Conservation (phyloP, 2,329 filamentous ascomycete species). For the Penicillium sp. region DNA sequence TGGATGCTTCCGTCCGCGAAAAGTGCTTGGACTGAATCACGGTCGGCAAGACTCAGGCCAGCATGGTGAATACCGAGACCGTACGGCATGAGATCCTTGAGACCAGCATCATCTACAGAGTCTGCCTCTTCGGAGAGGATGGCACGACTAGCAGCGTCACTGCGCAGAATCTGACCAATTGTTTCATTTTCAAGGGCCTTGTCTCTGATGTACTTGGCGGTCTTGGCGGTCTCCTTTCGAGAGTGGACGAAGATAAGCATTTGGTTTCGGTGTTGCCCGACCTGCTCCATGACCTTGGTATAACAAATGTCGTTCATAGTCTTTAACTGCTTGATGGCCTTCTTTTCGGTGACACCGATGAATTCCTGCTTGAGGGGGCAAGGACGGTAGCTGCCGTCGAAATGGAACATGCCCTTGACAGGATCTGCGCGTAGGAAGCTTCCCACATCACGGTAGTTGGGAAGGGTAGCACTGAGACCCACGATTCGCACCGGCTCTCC, state of each 20-base stretch:
- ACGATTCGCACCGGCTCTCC: conserved; percentile 89
- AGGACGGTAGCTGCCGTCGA: conserved; percentile 88
- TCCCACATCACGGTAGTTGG: conserved; percentile 94
- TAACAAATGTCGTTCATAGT: conserved; percentile 99
- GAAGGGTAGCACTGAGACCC: conserved; percentile 89
- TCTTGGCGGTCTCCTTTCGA: conserved; percentile 96
- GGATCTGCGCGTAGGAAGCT: conserved; percentile 90
- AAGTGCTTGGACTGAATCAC: conserved; percentile 90
- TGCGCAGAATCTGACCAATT: conserved; percentile 90
- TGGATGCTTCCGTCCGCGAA: conserved; percentile 90
- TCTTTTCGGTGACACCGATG: conserved; percentile 94
- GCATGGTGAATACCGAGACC: conserved; percentile 98
- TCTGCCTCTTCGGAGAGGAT: conserved; percentile 82
- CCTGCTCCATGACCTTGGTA: conserved; percentile 94
- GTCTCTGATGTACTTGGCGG: conserved; percentile 90
- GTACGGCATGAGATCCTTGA: conserved; percentile 93
- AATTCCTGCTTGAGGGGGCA: conserved; percentile 96
- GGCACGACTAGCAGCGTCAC: conserved; percentile 86
- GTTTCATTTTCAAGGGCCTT: conserved; percentile 97
- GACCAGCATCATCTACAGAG: conserved; percentile 75
- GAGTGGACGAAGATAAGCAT: conserved; percentile 99
- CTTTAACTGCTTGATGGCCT: conserved; percentile 97
- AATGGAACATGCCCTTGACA: conserved; percentile 86
- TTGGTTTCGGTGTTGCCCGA: conserved; percentile 87
- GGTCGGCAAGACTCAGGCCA: conserved; percentile 92